Percentiles rank a stretch among this genome's conserved stretches.
These are phyloP conservation scores for Orbilia javanica DNA, from an alignment of 2,329 filamentous ascomycete genomes.

Conservation along the genomic window DNA sequence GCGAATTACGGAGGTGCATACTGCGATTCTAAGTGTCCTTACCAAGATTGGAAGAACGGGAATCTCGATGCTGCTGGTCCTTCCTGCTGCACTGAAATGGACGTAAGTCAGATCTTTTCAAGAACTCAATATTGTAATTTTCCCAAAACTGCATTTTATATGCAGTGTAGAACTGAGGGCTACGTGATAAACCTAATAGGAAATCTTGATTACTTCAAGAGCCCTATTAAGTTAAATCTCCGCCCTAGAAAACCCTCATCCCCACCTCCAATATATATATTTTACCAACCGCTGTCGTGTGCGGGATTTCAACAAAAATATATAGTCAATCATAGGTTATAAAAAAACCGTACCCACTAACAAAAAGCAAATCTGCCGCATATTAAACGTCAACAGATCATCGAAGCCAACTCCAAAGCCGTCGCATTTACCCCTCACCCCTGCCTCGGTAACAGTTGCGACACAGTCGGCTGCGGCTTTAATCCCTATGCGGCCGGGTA, in stretches of 20 bases:
- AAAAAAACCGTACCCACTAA: neutral
- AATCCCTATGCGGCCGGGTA: constrained; percentile 58
- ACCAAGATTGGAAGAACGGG: constrained; percentile 65
- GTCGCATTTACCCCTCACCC: constrained; percentile 60
- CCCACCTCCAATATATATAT: neutral
- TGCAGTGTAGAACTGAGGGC: too few relatives aligned
- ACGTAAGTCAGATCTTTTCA: constrained; percentile 64
- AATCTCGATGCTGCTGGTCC: constrained; percentile 63
- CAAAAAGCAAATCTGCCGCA: neutral
- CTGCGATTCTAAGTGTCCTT: constrained; percentile 67
- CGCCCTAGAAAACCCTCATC: neutral
- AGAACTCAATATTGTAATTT: too few relatives aligned
- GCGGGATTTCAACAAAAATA: constrained; percentile 38
- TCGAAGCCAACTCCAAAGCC: constrained; percentile 59
- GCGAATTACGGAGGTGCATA: constrained; percentile 69
- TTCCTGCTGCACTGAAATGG: constrained; percentile 71
- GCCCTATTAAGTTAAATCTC: neutral
- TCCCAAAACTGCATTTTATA: too few relatives aligned
- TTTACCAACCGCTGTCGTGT: constrained; percentile 52
- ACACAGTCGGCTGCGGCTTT: constrained; percentile 46
- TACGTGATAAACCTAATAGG: too few relatives aligned
- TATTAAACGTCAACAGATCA: constrained; percentile 40
- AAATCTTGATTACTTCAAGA: too few relatives aligned
- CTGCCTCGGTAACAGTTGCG: constrained; percentile 51
- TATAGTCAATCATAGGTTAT: too few relatives aligned